These are phyloP conservation scores for Aspergillus transmontanensis DNA, from an alignment of 2,329 filamentous ascomycete species.

Conservation along the genomic window DNA sequence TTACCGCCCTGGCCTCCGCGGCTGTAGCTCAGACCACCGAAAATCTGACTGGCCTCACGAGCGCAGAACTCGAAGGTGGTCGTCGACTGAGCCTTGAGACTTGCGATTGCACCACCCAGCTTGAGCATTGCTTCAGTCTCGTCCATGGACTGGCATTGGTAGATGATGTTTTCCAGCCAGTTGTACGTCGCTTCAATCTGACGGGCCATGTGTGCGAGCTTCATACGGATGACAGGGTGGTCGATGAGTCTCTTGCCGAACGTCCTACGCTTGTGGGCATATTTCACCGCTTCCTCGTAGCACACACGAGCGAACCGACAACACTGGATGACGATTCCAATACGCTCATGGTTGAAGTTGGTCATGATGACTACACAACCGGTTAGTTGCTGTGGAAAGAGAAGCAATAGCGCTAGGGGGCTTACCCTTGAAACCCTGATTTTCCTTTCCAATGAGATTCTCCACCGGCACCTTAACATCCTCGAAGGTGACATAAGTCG, in stretches of 20 bases:
- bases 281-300: constrained; percentile 95
- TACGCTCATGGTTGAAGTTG: constrained; percentile 99
- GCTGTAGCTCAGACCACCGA: constrained; percentile 89
- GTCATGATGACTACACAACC: constrained; percentile 81
- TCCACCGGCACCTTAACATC: constrained; percentile 99
- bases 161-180: constrained; percentile 95
- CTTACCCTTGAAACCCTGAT: constrained; percentile 87
- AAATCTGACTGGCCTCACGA: constrained; percentile 94
- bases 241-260: constrained; percentile 97
- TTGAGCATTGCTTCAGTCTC: constrained; percentile 95
- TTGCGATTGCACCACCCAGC: constrained; percentile 89
- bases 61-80: constrained; percentile 98
- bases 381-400: constrained; percentile 1
- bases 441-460: constrained; percentile 96
- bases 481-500: constrained; percentile 97
- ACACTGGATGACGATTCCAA: constrained; percentile 98
- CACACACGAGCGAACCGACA: constrained; percentile 94
- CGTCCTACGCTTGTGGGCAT: constrained; percentile 93
- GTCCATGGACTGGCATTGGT: constrained; percentile 88
- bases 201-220: constrained; percentile 96
- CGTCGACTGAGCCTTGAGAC: constrained; percentile 91
- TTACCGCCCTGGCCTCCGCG: constrained; percentile 93
- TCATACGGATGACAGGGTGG: constrained; percentile 95
- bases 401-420: constrained; percentile 7
- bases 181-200: constrained; percentile 97